Conservation (phyloP, 129 eudicot species). For the Dittrichia graveolens region DNA sequence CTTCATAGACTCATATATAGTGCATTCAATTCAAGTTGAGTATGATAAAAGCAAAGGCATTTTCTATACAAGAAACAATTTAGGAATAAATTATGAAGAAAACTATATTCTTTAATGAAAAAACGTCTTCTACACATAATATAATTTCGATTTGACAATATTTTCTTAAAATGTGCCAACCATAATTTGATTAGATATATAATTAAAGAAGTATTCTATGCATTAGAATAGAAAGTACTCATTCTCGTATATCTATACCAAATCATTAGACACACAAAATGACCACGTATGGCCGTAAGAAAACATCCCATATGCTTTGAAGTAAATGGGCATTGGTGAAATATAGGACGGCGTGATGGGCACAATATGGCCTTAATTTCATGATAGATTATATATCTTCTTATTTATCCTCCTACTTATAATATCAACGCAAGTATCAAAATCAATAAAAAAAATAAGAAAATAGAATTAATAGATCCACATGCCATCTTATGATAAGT, state of each 20-base stretch:
- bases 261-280: not conserved
- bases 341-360: not conserved
- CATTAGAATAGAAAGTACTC: constrained; percentile 2
- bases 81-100: not conserved
- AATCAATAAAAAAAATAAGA: no score
- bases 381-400: no score
- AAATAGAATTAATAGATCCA: no score
- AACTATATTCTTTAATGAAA: not conserved
- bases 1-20: not conserved
- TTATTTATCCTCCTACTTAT: no score
- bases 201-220: not conserved
- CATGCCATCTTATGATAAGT: no score
- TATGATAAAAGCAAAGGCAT: not conserved
- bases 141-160: not conserved
- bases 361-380: not conserved
- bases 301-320: constrained; percentile 8
- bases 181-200: not conserved
- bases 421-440: no score
- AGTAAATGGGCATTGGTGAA: constrained; percentile 7
- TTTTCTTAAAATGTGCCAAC: constrained; percentile 1
- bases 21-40: not conserved
- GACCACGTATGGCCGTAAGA: not conserved
- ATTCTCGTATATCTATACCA: not conserved
- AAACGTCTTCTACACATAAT: not conserved
- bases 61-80: not conserved